Percentiles rank a stretch among this genome's conserved stretches.
Evolutionary conservation across 805 yeast genomes (phyloP).

Genomic region (Candida peoriensis): DNA sequence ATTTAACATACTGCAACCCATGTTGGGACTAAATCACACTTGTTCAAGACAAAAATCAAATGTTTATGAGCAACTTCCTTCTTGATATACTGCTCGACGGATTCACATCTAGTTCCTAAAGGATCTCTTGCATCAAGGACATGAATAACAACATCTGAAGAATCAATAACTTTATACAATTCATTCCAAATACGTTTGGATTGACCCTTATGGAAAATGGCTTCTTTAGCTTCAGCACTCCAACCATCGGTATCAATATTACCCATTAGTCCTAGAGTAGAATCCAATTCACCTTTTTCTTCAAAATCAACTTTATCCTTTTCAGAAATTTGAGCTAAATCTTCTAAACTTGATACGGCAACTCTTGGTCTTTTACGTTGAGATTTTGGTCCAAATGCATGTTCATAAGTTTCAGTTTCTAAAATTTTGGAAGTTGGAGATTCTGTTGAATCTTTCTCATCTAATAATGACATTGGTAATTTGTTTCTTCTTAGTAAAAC

Average conservation of each 20-base stretch:
- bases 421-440: slow-evolving; percentile 76
- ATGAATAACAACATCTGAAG: slow-evolving; percentile 91
- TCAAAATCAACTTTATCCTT: slow-evolving; percentile 54
- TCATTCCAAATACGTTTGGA: slow-evolving; percentile 99
- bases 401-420: slow-evolving; percentile 80
- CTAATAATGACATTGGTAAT: slow-evolving; percentile 90
- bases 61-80: slow-evolving; percentile 97
- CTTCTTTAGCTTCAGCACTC: slow-evolving; percentile 89
- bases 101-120: slow-evolving; percentile 87
- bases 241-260: slow-evolving; percentile 64
- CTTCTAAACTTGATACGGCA: slow-evolving; percentile 74
- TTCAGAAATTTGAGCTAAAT: slow-evolving; percentile 56
- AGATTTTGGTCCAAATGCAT: slow-evolving; percentile 91
- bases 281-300: slow-evolving; percentile 71
- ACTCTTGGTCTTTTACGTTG: slow-evolving; percentile 88
- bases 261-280: slow-evolving; percentile 80
- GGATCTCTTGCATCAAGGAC: slow-evolving; percentile 98
- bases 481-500: slow-evolving; percentile 85
- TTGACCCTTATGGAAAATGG: slow-evolving; percentile 94
- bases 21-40: slow-evolving; percentile 97
- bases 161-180: slow-evolving; percentile 92
- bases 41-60: slow-evolving; percentile 87
- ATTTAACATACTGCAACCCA: slow-evolving; percentile 94
- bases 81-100: slow-evolving; percentile 87
- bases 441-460: slow-evolving; percentile 74